Evolutionary conservation across 176 grass and related monocot species (phyloP), one percentile per base, ranked within the genome.

Genomic region (Elymus sibiricus): DNA sequence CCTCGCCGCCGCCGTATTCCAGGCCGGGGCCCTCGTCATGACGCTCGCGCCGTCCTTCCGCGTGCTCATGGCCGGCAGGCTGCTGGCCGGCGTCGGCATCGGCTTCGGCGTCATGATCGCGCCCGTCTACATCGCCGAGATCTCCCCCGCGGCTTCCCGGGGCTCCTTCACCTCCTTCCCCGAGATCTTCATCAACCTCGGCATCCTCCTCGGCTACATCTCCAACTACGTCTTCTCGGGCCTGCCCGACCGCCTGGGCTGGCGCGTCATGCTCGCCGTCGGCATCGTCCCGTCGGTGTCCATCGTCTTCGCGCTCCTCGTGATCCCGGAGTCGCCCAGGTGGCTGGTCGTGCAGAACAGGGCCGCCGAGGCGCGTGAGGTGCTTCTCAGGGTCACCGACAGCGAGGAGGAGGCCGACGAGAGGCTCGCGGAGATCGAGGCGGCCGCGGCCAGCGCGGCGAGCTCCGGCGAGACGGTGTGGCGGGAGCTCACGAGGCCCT

Each of bases 71-170:
- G 62, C 81, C 14, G 94, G 94, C 19, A 72, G 92, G 25, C 85
- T 97, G 15, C 79, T 97, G 2, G 89, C 94, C 22, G 94, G 92
- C 77, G 37, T 97, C 7, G 94, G 92, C 38, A 92, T 94, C 31
- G 92, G 92, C 2, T 90, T 90, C 55, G 94, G 94, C 21, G 74
- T 94, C 66, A 94, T 97, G 92, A 86, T 97, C 31, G 92, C 94
- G 14, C 94, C 94, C 0, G 88, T 94, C 8, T 97, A 97, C 81
- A 97, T 97, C 60, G 81, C 90, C 0, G 92, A 94, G 89, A 97
- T 97, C 78, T 79, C 94, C 4, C 94, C 94, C 37, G 89, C 90
- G 2, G 62, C 26, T 19, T 60, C 84, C n/a, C 85, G 92, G 2
- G 94, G 94, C 7, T 90, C 89, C 1, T 65, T 90, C 39, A 85